Conservation (phyloP, 1,139 yeast genomes). For the Zhuliangozyma parablackwelliae region DNA sequence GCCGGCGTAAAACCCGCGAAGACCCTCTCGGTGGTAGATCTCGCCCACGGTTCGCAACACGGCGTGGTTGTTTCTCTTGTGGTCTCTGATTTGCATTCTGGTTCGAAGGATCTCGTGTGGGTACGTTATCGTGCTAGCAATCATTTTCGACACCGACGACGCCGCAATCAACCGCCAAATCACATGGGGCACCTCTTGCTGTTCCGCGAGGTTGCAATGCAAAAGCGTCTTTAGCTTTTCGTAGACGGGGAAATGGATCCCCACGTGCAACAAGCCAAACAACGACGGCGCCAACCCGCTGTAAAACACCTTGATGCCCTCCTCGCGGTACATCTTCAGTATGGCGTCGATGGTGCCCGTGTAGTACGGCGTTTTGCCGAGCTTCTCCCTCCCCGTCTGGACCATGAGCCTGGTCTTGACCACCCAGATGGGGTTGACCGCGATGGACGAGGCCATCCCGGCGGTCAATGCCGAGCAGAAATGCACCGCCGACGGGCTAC, state of each 20-base stretch:
- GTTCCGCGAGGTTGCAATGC: conserved; percentile 20
- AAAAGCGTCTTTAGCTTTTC: conserved; percentile 66
- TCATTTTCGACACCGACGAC: conserved; percentile 78
- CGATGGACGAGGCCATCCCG: conserved; percentile 80
- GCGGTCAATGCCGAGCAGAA: conserved; percentile 84
- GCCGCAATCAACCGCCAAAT: conserved; percentile 57
- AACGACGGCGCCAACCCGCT: conserved; percentile 88
- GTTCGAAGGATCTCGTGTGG: conserved; percentile 96
- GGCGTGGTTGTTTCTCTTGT: conserved; percentile 9
- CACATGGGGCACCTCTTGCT: conserved; percentile 25
- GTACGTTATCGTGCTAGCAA: conserved; percentile 84
- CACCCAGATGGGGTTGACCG: conserved; percentile 97
- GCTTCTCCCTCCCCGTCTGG: conserved; percentile 54
- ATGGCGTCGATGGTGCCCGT: conserved; percentile 83
- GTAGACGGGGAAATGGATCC: conserved; percentile 95
- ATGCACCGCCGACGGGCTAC: conserved; percentile 54
- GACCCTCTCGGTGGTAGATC: conserved; percentile 68
- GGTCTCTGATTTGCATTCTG: conserved; percentile 65
- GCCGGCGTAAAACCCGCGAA: conserved; percentile 85
- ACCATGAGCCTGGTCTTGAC: conserved; percentile 91
- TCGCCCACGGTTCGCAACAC: conserved; percentile 28
- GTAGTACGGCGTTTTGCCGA: conserved; percentile 40
- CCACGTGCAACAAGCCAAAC: conserved; percentile 89
- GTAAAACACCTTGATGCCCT: conserved; percentile 82
- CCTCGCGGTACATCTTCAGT: conserved; percentile 67